Evolutionary conservation across 1,284 basidiomycete species (phyloP).

Genomic region (Earliella scabrosa): DNA sequence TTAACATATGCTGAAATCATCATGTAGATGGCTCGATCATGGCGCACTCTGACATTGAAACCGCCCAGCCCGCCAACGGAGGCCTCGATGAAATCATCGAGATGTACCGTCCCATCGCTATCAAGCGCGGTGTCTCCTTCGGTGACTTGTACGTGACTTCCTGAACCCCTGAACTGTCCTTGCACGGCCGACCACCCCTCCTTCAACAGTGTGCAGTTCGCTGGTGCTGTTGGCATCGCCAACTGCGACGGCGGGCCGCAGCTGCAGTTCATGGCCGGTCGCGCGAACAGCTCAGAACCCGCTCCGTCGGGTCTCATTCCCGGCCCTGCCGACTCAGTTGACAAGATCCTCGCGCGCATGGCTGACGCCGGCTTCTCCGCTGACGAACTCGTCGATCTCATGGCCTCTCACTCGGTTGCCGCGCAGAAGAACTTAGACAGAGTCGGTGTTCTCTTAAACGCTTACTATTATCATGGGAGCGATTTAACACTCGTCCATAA

Average conservation of each 20-base stretch:
- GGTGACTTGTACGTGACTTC: conserved; percentile 40
- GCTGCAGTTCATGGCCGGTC: conserved; percentile 41
- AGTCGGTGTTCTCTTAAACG: neutral
- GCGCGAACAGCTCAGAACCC: conserved; percentile 32
- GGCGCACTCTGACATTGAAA: conserved; percentile 38
- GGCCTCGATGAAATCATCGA: conserved; percentile 42
- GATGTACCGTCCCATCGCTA: conserved; percentile 36
- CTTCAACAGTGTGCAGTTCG: conserved; percentile 45
- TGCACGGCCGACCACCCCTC: neutral
- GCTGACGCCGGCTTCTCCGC: conserved; percentile 43
- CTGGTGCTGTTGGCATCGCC: conserved; percentile 42
- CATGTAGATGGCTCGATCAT: conserved; percentile 11
- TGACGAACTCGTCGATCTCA: conserved; percentile 42
- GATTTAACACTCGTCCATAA: neutral
- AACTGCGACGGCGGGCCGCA: conserved; percentile 42
- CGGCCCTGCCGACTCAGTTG: conserved; percentile 36
- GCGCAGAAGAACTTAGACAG: conserved; percentile 41
- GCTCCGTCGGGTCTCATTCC: conserved; percentile 37
- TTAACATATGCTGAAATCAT: neutral
- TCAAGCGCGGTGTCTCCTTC: conserved; percentile 40
- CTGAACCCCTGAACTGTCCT: neutral
- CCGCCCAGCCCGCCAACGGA: conserved; percentile 33
- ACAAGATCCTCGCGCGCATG: conserved; percentile 40
- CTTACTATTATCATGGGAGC: too few species aligned
- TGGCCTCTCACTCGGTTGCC: conserved; percentile 43